Base-by-base conservation (phyloP, 2,329 filamentous ascomycete species). In the Colletotrichum sp. region DNA sequence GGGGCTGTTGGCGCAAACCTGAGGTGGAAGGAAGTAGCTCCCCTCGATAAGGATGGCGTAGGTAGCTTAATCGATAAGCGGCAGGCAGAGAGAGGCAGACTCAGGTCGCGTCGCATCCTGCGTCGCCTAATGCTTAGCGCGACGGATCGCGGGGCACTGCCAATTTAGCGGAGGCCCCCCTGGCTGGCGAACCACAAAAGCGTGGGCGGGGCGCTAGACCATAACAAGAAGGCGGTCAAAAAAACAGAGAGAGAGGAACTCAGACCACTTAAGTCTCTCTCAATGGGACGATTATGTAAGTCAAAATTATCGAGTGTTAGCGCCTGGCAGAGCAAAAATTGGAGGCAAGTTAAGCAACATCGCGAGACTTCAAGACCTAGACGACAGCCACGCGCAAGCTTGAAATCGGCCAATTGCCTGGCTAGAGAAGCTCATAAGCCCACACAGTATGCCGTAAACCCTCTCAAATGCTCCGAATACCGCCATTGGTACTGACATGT, bases 51-150 rank as follows among this genome's bases (percentile, higher is more conserved):
- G 44, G 44, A 52, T 52, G 44, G 44, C 30, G 34, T 34, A 34
- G 28, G 52, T 68, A 72, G 63, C 69, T 72, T 76, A 72, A 76
- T 76, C 74, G 74, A 76, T 76, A 76, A 76, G 68, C 26, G 68
- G 32, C 36, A 74, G 57, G 63, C 63, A 64, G 63, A 39, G 21
- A 26, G 57, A 76, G 63, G 73, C 68, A 75, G 52, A 52, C 68
- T 67, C 52, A 26, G 30, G 62, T 71, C 62, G 52, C 36, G 62
- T 67, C 68, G 34, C 68, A 64, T 71, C 59, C 18, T 62, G 59
- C 21, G 68, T 39, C 39, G 72, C 68, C 52, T 67, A 30, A 36
- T 32, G 24, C 26, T 64, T 73, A 64, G 57, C 69, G 64, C 44
- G 34, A 39, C 28, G n/a, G 34, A 69, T 76, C 59, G 74, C 39